Evolutionary conservation across 768 basidiomycete species (phyloP), one percentile per base, ranked within the genome.

Genomic region (Rickenella mellea): DNA sequence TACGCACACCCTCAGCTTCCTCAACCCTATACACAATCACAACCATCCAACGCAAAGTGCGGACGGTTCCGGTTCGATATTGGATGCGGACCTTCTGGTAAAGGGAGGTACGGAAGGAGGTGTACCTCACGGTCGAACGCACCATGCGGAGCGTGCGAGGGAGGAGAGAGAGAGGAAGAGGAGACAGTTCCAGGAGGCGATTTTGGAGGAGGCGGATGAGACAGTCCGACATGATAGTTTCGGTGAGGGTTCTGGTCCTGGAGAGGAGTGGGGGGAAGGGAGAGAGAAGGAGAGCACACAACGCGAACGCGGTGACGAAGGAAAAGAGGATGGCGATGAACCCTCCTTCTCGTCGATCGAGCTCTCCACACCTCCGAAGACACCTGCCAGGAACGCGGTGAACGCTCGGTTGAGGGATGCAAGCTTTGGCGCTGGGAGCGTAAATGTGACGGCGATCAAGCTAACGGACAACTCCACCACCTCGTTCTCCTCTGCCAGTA

Each of bases 91-190:
- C 12, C n/a, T 36, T 11, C n/a, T n/a, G n/a, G 33, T 36, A 2
- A 36, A 36, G 7, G 33, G 33, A 4, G 33, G 33, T 10, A 71
- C 72, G 6, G 79, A 81, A 55, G 73, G 71, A 42, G 79, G 79
- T 2, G 59, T 82, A 40, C 77, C 78, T 5, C 72, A 78, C 36
- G 82, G 80, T 17, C 70, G 76, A 14, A 70, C 68, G 15, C 81
- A 79, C 56, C 80, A 80, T 48, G 66, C 70, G 6, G 73, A 78
- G 30, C 68, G 76, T 22, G 64, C 68, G 30, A 36, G 33, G 15
- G 15, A 19, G 33, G 33, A 36, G 15, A 17, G 24, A 17, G 19
- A 17, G 11, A 36, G 33, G 12, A 36, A 19, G 10, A 17, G 19
- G 15, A 22, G 33, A 8, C 10, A 17, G 24, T 36, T 36, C 15